phyloP scores from a whole-genome alignment of 1,139 yeast species.

The Yamadazyma triangularis region DNA sequence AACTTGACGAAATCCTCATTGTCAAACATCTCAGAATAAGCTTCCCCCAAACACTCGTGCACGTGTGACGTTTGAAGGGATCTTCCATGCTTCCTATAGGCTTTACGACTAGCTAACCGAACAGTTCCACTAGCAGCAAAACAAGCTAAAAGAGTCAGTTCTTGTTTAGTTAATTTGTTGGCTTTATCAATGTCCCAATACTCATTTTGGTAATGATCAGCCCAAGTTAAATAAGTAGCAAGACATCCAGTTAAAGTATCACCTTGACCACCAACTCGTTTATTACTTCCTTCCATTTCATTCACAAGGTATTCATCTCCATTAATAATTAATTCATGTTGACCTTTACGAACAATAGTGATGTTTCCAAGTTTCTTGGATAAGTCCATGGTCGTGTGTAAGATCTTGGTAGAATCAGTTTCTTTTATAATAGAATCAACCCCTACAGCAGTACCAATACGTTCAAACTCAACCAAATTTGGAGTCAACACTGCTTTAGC shows the following conservation, averaged over 20 bases:
- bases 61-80: conserved; percentile 85
- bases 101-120: conserved; percentile 59
- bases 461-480: conserved; percentile 76
- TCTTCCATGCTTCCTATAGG: conserved; percentile 63
- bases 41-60: conserved; percentile 61
- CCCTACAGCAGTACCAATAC: conserved; percentile 49
- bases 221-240: conserved; percentile 41
- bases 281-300: conserved; percentile 52
- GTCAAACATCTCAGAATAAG: conserved; percentile 51
- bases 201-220: conserved; percentile 48
- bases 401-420: conserved; percentile 15
- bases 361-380: conserved; percentile 59
- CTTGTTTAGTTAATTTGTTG: conserved; percentile 25
- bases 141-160: conserved; percentile 56
- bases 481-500: conserved; percentile 74
- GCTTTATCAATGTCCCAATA: conserved; percentile 47
- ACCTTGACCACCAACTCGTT: conserved; percentile 48
- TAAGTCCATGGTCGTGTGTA: conserved; percentile 35
- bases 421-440: conserved; percentile 28
- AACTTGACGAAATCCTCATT: conserved; percentile 13
- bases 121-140: conserved; percentile 72
- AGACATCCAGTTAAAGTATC: conserved; percentile 43
- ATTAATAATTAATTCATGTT: conserved; percentile 56
- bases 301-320: conserved; percentile 37
- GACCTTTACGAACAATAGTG: conserved; percentile 71